These are phyloP conservation scores for Turritis glabra DNA, from an alignment of 345 rosid genomes.

Conservation along the genomic window DNA sequence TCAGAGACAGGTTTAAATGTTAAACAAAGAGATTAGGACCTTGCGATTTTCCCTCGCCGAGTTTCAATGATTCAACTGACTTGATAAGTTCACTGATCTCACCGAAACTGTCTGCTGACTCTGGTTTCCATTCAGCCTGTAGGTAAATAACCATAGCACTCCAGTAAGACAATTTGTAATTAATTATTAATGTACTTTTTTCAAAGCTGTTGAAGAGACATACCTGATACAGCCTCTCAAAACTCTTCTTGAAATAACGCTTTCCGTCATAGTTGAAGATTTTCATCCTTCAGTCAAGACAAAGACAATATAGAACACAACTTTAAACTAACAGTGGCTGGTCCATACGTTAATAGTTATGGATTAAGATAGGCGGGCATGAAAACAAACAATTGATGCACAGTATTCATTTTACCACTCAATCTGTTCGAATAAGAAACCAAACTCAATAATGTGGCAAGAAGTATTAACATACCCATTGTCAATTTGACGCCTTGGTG, in stretches of 20 bases:
- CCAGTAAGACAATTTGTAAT: background rate
- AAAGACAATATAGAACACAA: background rate
- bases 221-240: slow-evolving; percentile 92
- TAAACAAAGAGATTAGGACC: slow-evolving; percentile 43
- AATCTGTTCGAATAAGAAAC: background rate
- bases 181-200: background rate
- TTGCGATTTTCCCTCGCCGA: slow-evolving; percentile 61
- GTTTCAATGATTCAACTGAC: slow-evolving; percentile 62
- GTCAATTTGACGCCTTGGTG: slow-evolving; percentile 93
- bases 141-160: slow-evolving; percentile 9
- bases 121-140: slow-evolving; percentile 95
- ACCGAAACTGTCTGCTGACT: slow-evolving; percentile 67
- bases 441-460: background rate
- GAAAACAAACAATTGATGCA: background rate
- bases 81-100: slow-evolving; percentile 70
- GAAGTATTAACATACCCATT: slow-evolving; percentile 65
- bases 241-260: slow-evolving; percentile 70
- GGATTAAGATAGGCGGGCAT: background rate
- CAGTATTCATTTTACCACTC: background rate
- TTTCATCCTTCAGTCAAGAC: slow-evolving; percentile 63
- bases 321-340: background rate
- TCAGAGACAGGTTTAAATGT: background rate
- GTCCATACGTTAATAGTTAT: background rate
- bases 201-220: slow-evolving; percentile 18
- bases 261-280: slow-evolving; percentile 82